These are phyloP conservation scores for Penicillium rolfsii DNA, from an alignment of 2,329 filamentous ascomycete species.

Conservation along the genomic window DNA sequence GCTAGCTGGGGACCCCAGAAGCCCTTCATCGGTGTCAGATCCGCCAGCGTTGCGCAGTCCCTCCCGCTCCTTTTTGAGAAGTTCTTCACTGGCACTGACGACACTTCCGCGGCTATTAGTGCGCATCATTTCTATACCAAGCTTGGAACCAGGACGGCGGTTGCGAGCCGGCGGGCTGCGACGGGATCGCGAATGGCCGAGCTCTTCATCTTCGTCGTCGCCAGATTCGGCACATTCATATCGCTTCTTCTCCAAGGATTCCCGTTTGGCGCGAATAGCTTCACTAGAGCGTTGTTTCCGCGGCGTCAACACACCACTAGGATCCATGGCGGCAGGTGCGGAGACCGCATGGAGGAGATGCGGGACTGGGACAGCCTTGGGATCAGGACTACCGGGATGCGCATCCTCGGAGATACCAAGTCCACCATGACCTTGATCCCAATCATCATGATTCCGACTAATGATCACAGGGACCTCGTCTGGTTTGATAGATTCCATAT, in stretches of 20 bases:
- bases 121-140: conserved; percentile 97
- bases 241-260: conserved; percentile 72
- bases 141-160: conserved; percentile 76
- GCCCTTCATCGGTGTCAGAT: conserved; percentile 30
- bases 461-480: conserved; percentile 79
- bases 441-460: conserved; percentile 75
- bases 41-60: conserved; percentile 33
- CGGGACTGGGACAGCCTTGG: conserved; percentile 49
- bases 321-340: conserved; percentile 65
- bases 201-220: conserved; percentile 92
- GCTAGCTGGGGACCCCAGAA: conserved; percentile 28
- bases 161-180: conserved; percentile 57
- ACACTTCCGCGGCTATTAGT: conserved; percentile 92
- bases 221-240: conserved; percentile 82
- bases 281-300: conserved; percentile 72
- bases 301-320: conserved; percentile 52
- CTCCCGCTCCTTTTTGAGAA: conserved; percentile 40
- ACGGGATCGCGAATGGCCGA: conserved; percentile 62
- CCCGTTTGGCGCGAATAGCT: conserved; percentile 72
- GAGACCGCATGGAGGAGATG: conserved; percentile 64
- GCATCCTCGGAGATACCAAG: conserved; percentile 73
- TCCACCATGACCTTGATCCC: conserved; percentile 68
- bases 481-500: conserved; percentile 75
- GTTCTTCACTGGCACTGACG: conserved; percentile 50
- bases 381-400: conserved; percentile 26